Base-by-base conservation (phyloP, 2,329 filamentous ascomycete genomes). In the Leptoxyphium fumago region DNA sequence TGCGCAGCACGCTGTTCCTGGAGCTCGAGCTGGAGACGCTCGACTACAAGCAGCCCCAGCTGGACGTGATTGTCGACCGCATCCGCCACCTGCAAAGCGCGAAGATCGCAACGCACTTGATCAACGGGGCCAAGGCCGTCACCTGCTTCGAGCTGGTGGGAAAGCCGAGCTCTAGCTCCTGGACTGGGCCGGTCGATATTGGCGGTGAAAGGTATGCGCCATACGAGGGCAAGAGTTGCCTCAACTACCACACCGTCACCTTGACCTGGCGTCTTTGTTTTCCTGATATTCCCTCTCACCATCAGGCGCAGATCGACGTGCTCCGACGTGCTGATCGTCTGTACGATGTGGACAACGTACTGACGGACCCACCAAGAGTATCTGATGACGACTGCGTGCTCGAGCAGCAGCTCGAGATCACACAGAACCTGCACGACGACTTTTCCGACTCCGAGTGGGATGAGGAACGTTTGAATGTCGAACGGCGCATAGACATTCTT, bases 111-210 rank as follows among this genome's bases (percentile, higher is more conserved):
- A 44, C 56, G 61, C 14, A 47, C 29, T 7, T 46, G 2, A 26
- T 51, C n/a, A 46, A 55, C 28, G 48, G 50, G 26, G 44, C 41
- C 32, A 40, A 34, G n/a, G 1, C 53, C 17, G 58, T 14, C 5
- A 47, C 46, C 11, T 43, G 45, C 14, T 46, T 55, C 29, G 45
- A 47, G 10, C 43, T 52, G 4, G 15, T 10, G 2, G 39, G 39
- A 8, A 13, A 41, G 5, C 55, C 52, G 4, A 45, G 58, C 14
- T 53, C 59, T 2, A 65, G 53, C 14, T 52, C 52, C 10, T 74
- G 71, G 71, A 64, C 53, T 1, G 71, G 71, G 0, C 61, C 61
- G 10, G 67, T 68, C n/a, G 62, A 59, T 1, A 66, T 69, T 61
- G 51, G 62, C 5, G 41, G 49, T 0, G 1, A 48, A 26, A 56